Conservation (phyloP, 2,329 filamentous ascomycete species). For the Colletotrichum musicola region DNA sequence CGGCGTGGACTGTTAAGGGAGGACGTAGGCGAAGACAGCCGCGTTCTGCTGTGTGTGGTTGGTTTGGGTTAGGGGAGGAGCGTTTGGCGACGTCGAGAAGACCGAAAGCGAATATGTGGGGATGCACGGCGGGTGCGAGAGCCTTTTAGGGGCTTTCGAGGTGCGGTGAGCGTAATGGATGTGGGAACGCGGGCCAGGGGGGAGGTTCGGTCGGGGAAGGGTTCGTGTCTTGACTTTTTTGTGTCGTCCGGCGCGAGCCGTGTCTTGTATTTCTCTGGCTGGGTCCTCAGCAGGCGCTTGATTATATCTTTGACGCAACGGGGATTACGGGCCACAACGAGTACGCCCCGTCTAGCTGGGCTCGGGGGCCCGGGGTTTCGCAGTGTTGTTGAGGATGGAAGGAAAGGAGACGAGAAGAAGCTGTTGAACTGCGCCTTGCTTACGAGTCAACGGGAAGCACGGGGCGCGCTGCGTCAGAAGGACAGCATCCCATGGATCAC, state of each 20-base stretch:
- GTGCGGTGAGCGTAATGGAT: conserved; percentile 1
- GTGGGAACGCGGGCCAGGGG: conserved; percentile 4
- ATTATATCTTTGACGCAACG: conserved; percentile 15
- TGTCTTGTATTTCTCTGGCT: no score
- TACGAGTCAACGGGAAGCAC: conserved; percentile 27
- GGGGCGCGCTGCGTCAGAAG: conserved; percentile 29
- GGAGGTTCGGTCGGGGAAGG: background rate
- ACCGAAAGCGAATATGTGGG: conserved; percentile 37
- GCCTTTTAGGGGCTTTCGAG: background rate
- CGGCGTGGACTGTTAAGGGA: conserved; percentile 15
- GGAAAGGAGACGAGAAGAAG: background rate
- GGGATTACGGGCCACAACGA: conserved; percentile 9
- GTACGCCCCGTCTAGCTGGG: conserved; percentile 25
- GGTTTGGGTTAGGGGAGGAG: background rate
- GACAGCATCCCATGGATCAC: background rate
- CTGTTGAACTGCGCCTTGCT: conserved; percentile 32
- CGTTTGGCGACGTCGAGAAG: conserved; percentile 3
- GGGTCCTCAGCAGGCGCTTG: conserved; percentile 6
- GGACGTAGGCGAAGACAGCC: background rate
- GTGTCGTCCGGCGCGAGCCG: background rate
- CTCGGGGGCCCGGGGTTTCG: conserved; percentile 3
- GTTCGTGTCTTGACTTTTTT: background rate
- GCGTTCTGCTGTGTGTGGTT: conserved; percentile 6
- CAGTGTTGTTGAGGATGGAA: conserved; percentile 10
- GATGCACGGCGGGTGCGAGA: background rate